These are phyloP conservation scores for Harringtonia lauricola DNA, from an alignment of 2,329 filamentous ascomycete genomes.

Conservation along the genomic window DNA sequence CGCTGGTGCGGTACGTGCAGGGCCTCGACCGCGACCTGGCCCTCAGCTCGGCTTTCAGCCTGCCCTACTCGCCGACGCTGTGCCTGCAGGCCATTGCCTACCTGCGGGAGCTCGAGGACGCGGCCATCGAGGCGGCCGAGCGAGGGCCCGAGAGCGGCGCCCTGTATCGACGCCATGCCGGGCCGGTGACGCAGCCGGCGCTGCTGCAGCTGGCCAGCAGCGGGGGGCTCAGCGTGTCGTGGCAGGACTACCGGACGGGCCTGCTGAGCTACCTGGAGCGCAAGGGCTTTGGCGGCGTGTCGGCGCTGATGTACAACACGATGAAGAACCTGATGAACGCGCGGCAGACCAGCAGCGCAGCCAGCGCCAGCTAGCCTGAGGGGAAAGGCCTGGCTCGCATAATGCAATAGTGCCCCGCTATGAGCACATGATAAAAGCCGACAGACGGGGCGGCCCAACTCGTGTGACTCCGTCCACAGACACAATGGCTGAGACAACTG, in stretches of 20 bases:
- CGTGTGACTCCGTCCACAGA: too few species aligned
- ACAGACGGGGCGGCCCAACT: too few species aligned
- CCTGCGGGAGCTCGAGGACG: conserved; percentile 47
- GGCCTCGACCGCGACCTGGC: conserved; percentile 33
- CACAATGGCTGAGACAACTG: neutral
- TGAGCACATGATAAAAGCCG: too few species aligned
- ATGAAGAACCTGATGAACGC: conserved; percentile 61
- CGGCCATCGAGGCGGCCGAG: conserved; percentile 26
- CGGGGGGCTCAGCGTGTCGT: conserved; percentile 56
- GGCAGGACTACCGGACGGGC: conserved; percentile 65
- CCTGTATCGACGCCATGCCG: conserved; percentile 42
- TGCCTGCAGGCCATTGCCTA: conserved; percentile 43
- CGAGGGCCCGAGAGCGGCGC: conserved; percentile 11
- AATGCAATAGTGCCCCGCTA: too few species aligned
- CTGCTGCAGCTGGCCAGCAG: conserved; percentile 50
- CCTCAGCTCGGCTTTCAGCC: conserved; percentile 40
- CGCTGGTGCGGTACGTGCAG: conserved; percentile 36
- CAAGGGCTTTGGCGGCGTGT: conserved; percentile 54
- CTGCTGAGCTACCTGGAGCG: conserved; percentile 58
- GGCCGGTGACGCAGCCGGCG: conserved; percentile 59
- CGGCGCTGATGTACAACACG: conserved; percentile 65
- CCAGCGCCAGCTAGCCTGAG: neutral
- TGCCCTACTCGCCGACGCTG: conserved; percentile 48
- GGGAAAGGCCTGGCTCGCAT: too few species aligned
- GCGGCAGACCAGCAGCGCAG: neutral